Evolutionary conservation across 1,284 basidiomycete genomes (phyloP).

Genomic region (Singerocomus inundabilis): DNA sequence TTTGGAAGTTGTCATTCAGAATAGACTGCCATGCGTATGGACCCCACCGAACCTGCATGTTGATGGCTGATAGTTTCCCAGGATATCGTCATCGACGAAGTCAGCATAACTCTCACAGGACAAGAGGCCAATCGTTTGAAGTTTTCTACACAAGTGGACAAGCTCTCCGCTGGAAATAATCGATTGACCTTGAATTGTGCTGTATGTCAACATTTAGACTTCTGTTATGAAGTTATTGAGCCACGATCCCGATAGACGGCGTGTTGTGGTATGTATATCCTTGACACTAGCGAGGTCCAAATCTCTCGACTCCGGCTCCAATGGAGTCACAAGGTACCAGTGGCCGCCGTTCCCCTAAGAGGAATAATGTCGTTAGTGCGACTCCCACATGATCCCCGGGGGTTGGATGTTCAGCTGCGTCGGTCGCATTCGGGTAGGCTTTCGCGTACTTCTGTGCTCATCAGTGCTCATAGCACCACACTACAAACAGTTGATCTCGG

Average conservation of each 20-base stretch:
- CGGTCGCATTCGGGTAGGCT: conserved; percentile 63
- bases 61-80: conserved; percentile 24
- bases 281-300: conserved; percentile 60
- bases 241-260: conserved; percentile 48
- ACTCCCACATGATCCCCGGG: conserved; percentile 57
- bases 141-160: conserved; percentile 41
- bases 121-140: conserved; percentile 55
- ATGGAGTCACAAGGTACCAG: conserved; percentile 47
- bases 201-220: conserved; percentile 45
- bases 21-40: conserved; percentile 69
- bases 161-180: conserved; percentile 55
- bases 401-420: conserved; percentile 57
- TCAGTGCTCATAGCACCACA: conserved; percentile 6
- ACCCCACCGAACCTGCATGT: conserved; percentile 2
- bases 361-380: conserved; percentile 44
- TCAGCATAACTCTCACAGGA: conserved; percentile 52
- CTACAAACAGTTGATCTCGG: conserved; percentile 63
- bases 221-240: not conserved
- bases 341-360: conserved; percentile 25
- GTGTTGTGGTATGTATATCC: conserved; percentile 56
- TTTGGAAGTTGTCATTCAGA: conserved; percentile 56
- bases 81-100: conserved; percentile 51
- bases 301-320: conserved; percentile 58
- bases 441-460: conserved; percentile 1
- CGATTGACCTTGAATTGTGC: conserved; percentile 60